Evolutionary conservation across 2,329 filamentous ascomycete genomes (phyloP).

Genomic region (Penicillium sp.): DNA sequence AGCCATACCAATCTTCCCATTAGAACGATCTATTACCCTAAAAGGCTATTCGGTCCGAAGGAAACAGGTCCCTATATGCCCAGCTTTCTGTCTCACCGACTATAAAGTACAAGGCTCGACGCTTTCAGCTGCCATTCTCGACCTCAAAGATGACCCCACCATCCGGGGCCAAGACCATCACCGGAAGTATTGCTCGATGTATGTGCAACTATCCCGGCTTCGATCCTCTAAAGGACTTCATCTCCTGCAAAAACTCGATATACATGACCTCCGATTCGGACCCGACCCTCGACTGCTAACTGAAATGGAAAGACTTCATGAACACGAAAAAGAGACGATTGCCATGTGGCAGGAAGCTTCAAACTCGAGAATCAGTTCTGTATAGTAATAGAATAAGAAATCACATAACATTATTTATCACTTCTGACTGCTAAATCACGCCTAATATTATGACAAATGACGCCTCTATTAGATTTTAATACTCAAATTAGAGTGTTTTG

Average conservation of each 20-base stretch:
- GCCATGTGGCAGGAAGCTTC: background rate
- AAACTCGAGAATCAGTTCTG: too few relatives aligned
- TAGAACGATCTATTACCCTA: background rate
- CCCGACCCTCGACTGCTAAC: slow-evolving; percentile 4
- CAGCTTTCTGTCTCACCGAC: slow-evolving; percentile 15
- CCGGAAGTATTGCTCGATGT: slow-evolving; percentile 10
- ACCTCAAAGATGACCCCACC: slow-evolving; percentile 11
- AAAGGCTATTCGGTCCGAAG: slow-evolving; percentile 14
- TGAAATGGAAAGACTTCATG: background rate
- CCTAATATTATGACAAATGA: too few relatives aligned
- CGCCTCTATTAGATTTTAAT: background rate
- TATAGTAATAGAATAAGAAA: too few relatives aligned
- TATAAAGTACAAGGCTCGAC: slow-evolving; percentile 15
- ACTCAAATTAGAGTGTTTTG: too few relatives aligned
- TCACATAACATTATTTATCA: too few relatives aligned
- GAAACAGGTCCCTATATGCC: slow-evolving; percentile 13
- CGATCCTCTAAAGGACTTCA: slow-evolving; percentile 8
- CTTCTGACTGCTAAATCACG: too few relatives aligned
- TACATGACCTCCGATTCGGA: background rate
- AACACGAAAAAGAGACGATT: background rate
- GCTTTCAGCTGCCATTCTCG: slow-evolving; percentile 9
- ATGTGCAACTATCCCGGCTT: slow-evolving; percentile 8
- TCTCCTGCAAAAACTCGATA: slow-evolving; percentile 8
- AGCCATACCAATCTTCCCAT: background rate
- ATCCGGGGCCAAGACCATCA: slow-evolving; percentile 13